Evolutionary conservation across 2,329 filamentous ascomycete species (phyloP).

Genomic region (Arachnomyces sp.): DNA sequence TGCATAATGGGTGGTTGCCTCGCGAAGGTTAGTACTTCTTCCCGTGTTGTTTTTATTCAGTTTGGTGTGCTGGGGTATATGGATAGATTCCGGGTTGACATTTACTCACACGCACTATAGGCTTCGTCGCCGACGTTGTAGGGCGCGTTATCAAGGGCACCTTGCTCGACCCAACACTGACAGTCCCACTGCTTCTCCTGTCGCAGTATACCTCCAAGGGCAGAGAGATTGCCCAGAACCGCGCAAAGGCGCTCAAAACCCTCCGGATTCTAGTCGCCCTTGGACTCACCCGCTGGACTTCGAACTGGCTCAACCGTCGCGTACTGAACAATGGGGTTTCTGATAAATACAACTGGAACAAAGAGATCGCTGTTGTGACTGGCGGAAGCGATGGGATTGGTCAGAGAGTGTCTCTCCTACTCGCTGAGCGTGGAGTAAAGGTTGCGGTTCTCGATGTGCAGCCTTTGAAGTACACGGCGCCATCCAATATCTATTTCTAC

Average conservation of each 20-base stretch:
- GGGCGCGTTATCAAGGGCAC: slow-evolving; percentile 52
- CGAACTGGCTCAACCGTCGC: slow-evolving; percentile 45
- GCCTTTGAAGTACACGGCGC: slow-evolving; percentile 38
- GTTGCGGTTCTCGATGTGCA: slow-evolving; percentile 67
- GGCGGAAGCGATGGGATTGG: slow-evolving; percentile 71
- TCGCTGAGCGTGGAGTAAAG: slow-evolving; percentile 59
- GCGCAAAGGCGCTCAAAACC: slow-evolving; percentile 45
- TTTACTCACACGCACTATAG: slow-evolving; percentile 13
- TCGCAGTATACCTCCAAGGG: slow-evolving; percentile 59
- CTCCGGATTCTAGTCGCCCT: slow-evolving; percentile 49
- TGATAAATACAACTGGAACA: slow-evolving; percentile 46
- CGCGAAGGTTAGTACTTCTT: no score
- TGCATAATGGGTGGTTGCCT: no score
- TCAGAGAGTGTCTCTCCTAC: slow-evolving; percentile 53
- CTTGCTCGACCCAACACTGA: slow-evolving; percentile 56
- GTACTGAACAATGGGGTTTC: slow-evolving; percentile 38
- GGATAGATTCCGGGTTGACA: no score
- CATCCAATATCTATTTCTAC: slow-evolving; percentile 56
- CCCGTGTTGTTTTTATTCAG: no score
- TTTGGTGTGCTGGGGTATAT: no score
- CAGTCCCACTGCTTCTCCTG: slow-evolving; percentile 57
- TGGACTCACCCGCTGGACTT: slow-evolving; percentile 44
- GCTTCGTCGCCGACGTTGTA: slow-evolving; percentile 55
- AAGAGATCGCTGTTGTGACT: slow-evolving; percentile 65
- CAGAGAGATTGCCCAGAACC: slow-evolving; percentile 45